phyloP scores from a whole-genome alignment of 352 stramenopile genomes.

The Phytopythium montanum region DNA sequence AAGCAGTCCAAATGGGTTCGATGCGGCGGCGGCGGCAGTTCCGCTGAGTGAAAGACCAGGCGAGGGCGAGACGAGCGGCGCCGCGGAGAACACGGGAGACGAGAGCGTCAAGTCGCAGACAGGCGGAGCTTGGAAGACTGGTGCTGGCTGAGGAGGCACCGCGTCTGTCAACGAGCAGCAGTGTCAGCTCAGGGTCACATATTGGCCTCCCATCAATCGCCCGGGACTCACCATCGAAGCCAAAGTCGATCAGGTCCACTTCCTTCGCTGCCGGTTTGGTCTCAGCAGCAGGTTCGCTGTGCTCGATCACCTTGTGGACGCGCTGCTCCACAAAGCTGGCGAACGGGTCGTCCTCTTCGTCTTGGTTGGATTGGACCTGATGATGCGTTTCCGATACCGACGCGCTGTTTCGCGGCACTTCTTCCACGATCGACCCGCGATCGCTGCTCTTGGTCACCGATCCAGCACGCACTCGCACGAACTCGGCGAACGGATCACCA shows the following conservation, averaged over 20 bases:
- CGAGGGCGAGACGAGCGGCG: not conserved
- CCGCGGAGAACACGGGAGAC: not conserved
- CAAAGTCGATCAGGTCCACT: constrained; percentile 64
- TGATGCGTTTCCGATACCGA: constrained; percentile 11
- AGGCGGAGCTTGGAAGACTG: not conserved
- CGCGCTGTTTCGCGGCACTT: not conserved
- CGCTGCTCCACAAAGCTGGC: constrained; percentile 58
- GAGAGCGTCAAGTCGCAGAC: not conserved
- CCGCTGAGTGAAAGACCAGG: not conserved
- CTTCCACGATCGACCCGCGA: constrained; percentile 4
- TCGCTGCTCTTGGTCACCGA: constrained; percentile 16
- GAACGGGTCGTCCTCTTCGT: constrained; percentile 59
- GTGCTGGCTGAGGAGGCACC: not conserved
- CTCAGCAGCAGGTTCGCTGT: constrained; percentile 15
- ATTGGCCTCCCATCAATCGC: not conserved
- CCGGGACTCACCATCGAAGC: constrained; percentile 19
- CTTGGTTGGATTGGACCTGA: constrained; percentile 15
- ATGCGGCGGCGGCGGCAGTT: not conserved
- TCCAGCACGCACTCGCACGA: constrained; percentile 39
- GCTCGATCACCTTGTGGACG: constrained; percentile 32
- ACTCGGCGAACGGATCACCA: constrained; percentile 63
- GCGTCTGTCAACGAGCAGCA: not conserved
- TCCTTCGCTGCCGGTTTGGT: constrained; percentile 16
- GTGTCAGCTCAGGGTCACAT: not conserved
- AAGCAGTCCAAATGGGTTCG: not conserved